Evolutionary conservation across 2,329 filamentous ascomycete genomes (phyloP).

Genomic region (Penicillium verrucosum): DNA sequence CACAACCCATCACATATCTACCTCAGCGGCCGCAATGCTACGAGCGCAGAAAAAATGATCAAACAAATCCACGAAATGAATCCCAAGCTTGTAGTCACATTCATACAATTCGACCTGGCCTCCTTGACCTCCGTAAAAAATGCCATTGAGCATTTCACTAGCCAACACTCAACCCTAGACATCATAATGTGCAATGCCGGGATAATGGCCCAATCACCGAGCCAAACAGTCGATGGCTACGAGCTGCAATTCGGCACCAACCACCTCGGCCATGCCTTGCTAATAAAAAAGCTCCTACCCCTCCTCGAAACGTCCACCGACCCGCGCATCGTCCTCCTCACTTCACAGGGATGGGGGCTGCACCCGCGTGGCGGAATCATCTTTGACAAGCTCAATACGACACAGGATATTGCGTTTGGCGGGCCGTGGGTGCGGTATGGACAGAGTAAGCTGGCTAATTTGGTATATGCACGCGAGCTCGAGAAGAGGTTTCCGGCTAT

Average conservation of each 20-base stretch:
- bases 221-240: constrained; percentile 46
- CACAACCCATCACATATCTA: constrained; percentile 39
- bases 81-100: constrained; percentile 27
- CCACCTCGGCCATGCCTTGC: constrained; percentile 49
- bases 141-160: constrained; percentile 40
- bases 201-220: constrained; percentile 42
- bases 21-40: constrained; percentile 36
- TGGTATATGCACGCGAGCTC: constrained; percentile 44
- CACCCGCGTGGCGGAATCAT: constrained; percentile 11
- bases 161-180: constrained; percentile 40
- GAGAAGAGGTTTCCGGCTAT: constrained; percentile 40
- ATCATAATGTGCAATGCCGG: constrained; percentile 49
- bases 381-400: constrained; percentile 14
- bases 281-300: constrained; percentile 42
- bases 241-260: constrained; percentile 52
- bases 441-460: constrained; percentile 50
- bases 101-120: constrained; percentile 47
- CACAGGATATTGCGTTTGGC: constrained; percentile 3
- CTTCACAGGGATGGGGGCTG: constrained; percentile 1
- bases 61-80: constrained; percentile 34
- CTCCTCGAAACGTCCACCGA: constrained; percentile 1
- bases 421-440: constrained; percentile 41
- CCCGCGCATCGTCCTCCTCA: constrained; percentile 10
- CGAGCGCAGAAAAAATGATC: constrained; percentile 33
- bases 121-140: constrained; percentile 45